Evolutionary conservation across 2,329 filamentous ascomycete species (phyloP), one percentile per base, ranked within the genome.

Genomic region (Alternaria metachromatica): DNA sequence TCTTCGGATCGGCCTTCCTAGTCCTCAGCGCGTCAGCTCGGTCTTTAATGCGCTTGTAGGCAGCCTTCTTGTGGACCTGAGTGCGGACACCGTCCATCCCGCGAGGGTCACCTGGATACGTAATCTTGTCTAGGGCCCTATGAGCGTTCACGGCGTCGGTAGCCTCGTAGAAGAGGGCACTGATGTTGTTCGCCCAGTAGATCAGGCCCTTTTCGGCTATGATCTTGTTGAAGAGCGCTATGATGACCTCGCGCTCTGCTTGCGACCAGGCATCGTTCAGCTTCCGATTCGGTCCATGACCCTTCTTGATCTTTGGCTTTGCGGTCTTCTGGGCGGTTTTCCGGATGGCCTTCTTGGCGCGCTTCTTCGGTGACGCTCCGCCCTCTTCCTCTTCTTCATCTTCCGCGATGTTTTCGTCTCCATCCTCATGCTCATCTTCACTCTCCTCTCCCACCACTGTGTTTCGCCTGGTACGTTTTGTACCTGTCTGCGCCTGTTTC

Each of bases 391-490:
- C 37, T 26, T 26, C 45, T 6, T 18, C 23, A 1, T 12, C 23
- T 6, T 12, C 15, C 8, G 5, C 45, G 8, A 18, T 18, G 13
- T 49, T 8, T 15, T 49, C 45, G 12, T 49, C 21, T 46, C 5
- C 44, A 23, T 46, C 8, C 8, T 46, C 44, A 9, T 15, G 2
- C 5, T 49, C 9, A 0, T 28, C 45, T 12, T 49, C 44, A 1
- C 8, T 15, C 21, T 46, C 44, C 0, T 25, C 1, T 0, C 5
- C 21, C 13, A 10, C 8, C 2, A 0, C 13, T 3, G 21, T 23
- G 20, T 5, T 23, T 2, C 3, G 11, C 7, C 20, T 46, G 13
- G 44, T 25, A 4, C 20, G 44, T 3, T 46, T 46, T 1, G 11
- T 23, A 10, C 44, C 20, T n/a, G 21, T 23, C 21, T 3, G 18